phyloP scores from a whole-genome alignment of 108 stramenopile genomes.

The Nannochloropsis oceanica region DNA sequence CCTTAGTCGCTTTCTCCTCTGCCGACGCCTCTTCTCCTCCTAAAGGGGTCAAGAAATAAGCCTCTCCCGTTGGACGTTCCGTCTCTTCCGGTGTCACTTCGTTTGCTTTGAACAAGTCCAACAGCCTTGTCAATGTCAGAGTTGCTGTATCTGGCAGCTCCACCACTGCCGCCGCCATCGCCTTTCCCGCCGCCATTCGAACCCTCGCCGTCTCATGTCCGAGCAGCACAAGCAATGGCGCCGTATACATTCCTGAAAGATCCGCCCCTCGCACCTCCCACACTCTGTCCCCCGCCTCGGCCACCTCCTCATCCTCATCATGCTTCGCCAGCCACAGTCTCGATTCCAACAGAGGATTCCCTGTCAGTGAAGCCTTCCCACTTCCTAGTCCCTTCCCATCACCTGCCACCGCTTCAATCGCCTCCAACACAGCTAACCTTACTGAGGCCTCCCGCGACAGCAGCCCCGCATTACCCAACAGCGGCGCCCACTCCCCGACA shows the following conservation, averaged over 20 bases:
- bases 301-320: conserved; percentile 21
- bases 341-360: background rate
- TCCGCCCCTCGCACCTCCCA: conserved; percentile 10
- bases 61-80: background rate
- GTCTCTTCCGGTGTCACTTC: background rate
- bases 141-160: background rate
- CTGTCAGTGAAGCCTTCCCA: background rate
- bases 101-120: background rate
- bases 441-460: conserved; percentile 10
- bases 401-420: background rate
- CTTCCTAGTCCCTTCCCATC: background rate
- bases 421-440: conserved; percentile 15
- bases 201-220: conserved; percentile 1
- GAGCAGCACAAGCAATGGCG: conserved; percentile 10
- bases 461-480: conserved; percentile 12
- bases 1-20: background rate
- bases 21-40: background rate
- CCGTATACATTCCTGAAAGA: background rate
- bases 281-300: conserved; percentile 7
- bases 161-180: conserved; percentile 7
- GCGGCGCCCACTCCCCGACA: conserved; percentile 13
- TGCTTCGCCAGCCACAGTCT: conserved; percentile 19
- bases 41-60: background rate
- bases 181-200: conserved; percentile 4
- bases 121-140: conserved; percentile 2